Percentiles rank a stretch among this genome's conserved stretches.
phyloP scores from a whole-genome alignment of 2,329 filamentous ascomycete species.

The Pseudocercospora vitis region DNA sequence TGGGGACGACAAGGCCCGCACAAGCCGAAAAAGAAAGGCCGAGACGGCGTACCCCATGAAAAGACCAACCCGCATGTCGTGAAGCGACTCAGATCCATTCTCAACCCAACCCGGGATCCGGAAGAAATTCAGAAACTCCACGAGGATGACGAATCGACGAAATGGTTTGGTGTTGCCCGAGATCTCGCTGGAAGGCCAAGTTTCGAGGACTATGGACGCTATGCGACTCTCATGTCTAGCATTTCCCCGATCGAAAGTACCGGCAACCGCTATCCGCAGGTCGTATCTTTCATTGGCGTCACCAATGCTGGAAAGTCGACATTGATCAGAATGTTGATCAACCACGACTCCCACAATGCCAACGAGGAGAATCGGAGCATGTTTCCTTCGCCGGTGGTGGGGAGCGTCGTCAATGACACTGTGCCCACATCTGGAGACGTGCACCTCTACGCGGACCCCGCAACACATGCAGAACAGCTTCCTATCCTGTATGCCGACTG shows the following conservation, averaged over 20 bases:
- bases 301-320: constrained; percentile 42
- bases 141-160: constrained; percentile 40
- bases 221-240: constrained; percentile 46
- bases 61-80: constrained; percentile 37
- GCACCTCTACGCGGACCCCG: constrained; percentile 54
- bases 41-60: constrained; percentile 41
- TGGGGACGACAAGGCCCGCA: constrained; percentile 37
- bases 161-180: constrained; percentile 43
- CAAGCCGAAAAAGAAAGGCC: constrained; percentile 37
- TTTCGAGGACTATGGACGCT: constrained; percentile 48
- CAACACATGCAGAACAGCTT: constrained; percentile 39
- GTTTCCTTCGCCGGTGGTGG: constrained; percentile 49
- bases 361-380: constrained; percentile 30
- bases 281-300: constrained; percentile 39
- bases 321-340: constrained; percentile 52
- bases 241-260: constrained; percentile 33
- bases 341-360: constrained; percentile 48
- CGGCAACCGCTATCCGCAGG: constrained; percentile 35
- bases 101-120: constrained; percentile 31
- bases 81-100: constrained; percentile 32
- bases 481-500: constrained; percentile 55
- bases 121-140: constrained; percentile 39
- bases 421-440: constrained; percentile 54
- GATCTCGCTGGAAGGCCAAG: constrained; percentile 34
- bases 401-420: constrained; percentile 41